Conservation (phyloP, 1,284 basidiomycete species). For the Ganoderma lingzhi region DNA sequence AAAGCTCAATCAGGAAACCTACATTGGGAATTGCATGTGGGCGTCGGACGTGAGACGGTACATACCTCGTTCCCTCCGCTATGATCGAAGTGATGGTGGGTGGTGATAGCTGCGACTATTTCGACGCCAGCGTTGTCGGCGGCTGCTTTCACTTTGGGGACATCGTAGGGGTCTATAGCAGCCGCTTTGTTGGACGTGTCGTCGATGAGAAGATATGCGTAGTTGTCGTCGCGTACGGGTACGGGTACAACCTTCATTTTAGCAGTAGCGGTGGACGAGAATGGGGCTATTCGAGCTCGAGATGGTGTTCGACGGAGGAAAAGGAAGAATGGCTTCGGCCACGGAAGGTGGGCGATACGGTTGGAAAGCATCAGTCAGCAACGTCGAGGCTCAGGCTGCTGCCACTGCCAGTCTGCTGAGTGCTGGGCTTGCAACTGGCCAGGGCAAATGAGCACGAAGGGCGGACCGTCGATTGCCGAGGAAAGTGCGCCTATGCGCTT, state of each 20-base stretch:
- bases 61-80: slow-evolving; percentile 84
- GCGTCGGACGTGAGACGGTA: slow-evolving; percentile 19
- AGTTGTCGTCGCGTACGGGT: slow-evolving; percentile 85
- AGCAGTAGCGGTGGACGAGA: slow-evolving; percentile 36
- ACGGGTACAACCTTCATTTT: slow-evolving; percentile 81
- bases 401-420: too few relatives aligned
- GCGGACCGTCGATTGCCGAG: too few relatives aligned
- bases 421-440: too few relatives aligned
- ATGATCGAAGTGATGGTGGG: slow-evolving; percentile 93
- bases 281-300: slow-evolving; percentile 18
- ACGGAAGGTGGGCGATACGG: slow-evolving; percentile 16
- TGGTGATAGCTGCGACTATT: slow-evolving; percentile 83
- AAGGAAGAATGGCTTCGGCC: slow-evolving; percentile 11
- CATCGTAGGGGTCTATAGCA: slow-evolving; percentile 86
- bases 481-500: too few relatives aligned
- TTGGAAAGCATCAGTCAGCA: slow-evolving; percentile 17
- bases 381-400: not conserved
- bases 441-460: too few relatives aligned
- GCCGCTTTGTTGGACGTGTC: slow-evolving; percentile 75
- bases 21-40: not conserved
- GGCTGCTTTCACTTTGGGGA: slow-evolving; percentile 74
- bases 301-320: not conserved
- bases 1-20: not conserved
- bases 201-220: slow-evolving; percentile 89
- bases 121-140: slow-evolving; percentile 75